These are phyloP conservation scores for Corylus avellana DNA, from an alignment of 306 rosid species.

Conservation along the genomic window DNA sequence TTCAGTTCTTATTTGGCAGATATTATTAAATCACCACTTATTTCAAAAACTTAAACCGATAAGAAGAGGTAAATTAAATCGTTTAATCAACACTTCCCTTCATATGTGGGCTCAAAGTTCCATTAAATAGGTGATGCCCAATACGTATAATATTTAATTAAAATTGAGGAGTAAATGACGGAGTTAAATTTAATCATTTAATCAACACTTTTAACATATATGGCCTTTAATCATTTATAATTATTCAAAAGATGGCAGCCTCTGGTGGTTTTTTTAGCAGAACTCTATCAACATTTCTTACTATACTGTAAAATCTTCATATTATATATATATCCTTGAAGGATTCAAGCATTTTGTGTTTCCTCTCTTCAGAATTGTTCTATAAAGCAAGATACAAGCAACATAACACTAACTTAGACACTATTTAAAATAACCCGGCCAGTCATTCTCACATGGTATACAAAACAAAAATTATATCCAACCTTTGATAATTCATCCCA, in stretches of 20 bases:
- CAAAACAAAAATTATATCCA: conserved; percentile 22
- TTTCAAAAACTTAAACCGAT: too few relatives aligned
- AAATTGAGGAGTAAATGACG: too few relatives aligned
- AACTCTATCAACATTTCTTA: background rate
- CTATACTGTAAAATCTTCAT: background rate
- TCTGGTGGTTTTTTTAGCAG: background rate
- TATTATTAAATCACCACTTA: too few relatives aligned
- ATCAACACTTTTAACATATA: too few relatives aligned
- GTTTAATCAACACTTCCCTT: too few relatives aligned
- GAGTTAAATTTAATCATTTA: too few relatives aligned
- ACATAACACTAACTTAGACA: background rate
- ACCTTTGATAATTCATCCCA: conserved; percentile 62
- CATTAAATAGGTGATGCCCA: too few relatives aligned
- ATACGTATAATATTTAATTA: too few relatives aligned
- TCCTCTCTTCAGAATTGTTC: background rate
- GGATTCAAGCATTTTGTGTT: background rate
- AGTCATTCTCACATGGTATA: background rate
- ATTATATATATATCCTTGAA: background rate
- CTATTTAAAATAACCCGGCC: background rate
- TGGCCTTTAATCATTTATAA: too few relatives aligned
- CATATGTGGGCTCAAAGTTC: too few relatives aligned
- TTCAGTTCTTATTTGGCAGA: too few relatives aligned
- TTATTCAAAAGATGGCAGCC: background rate
- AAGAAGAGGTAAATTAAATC: too few relatives aligned
- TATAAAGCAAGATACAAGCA: background rate